Percentiles rank a stretch among this genome's conserved stretches.
Conservation (phyloP, 768 basidiomycete genomes). For the Termitomyces sp. region DNA sequence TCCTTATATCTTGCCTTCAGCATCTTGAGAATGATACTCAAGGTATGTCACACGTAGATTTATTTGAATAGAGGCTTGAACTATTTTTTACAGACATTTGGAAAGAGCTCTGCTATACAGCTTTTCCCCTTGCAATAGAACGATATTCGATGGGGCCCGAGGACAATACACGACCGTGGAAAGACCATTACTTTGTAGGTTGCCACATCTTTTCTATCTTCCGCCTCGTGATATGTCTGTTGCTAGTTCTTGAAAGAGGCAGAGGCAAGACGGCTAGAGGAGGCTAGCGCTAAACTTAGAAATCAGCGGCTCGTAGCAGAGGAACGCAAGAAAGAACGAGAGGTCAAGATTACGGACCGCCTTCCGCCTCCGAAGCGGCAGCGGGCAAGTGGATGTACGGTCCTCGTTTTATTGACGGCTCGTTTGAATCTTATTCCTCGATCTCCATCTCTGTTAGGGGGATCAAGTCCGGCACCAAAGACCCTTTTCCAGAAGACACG, state of each 20-base stretch:
- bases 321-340: conserved; percentile 72
- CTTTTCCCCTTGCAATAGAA: conserved; percentile 52
- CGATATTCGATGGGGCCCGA: conserved; percentile 37
- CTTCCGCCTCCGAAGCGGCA: conserved; percentile 64
- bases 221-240: conserved; percentile 8
- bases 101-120: conserved; percentile 59
- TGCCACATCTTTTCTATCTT: conserved; percentile 1
- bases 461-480: conserved; percentile 45
- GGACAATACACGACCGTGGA: conserved; percentile 61
- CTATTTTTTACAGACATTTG: conserved; percentile 50
- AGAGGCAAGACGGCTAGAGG: conserved; percentile 64
- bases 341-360: conserved; percentile 72
- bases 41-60: conserved; percentile 32
- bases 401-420: conserved; percentile 8
- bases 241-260: conserved; percentile 50
- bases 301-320: conserved; percentile 66
- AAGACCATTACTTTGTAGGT: conserved; percentile 64
- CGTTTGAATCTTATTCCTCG: conserved; percentile 1
- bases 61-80: neutral
- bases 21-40: conserved; percentile 52
- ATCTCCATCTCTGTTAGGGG: conserved; percentile 26
- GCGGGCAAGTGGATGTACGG: conserved; percentile 49
- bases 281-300: conserved; percentile 58
- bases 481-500: conserved; percentile 77
- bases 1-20: conserved; percentile 25